Evolutionary conservation across 2,329 filamentous ascomycete species (phyloP), one percentile per base, ranked within the genome.

Genomic region (Alternaria brassicae): DNA sequence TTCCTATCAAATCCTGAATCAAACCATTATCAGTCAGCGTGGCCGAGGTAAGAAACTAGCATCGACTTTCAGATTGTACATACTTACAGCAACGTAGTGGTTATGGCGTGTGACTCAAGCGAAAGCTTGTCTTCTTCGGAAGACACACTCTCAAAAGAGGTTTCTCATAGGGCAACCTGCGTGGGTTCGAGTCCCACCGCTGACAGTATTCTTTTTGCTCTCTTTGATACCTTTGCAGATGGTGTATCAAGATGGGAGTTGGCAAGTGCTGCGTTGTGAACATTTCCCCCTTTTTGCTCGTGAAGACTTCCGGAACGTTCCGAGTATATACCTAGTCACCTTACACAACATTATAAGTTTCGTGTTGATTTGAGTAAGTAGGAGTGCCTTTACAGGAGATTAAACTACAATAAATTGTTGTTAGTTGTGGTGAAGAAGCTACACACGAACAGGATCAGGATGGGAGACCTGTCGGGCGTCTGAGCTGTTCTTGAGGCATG

Each of bases 91-190:
- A 3, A 7, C 13, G 9, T 37, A 52, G 49, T 53, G 53, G 53
- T 55, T 55, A 55, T 55, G 53, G 53, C 53, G 53, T 55, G 53
- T 55, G 53, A 55, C 53, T 55, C 53, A 55, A 55, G 53, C 42
- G 41, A 53, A 53, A 53, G 49, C 49, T 53, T 53, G 34, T 49
- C 37, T 39, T 49, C 28, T 23, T n/a, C n/a, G 21, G 30, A 37
- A 49, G 41, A 28, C 34, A 4, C 34, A 49, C 40, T 44, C 25
- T 42, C 19, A 39, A 52, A 52, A 30, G 50, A 40, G 50, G 37
- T 42, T 55, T 55, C 53, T 55, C 53, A 55, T 55, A 39, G 53
- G 53, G 53, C 53, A 55, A 55, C 53, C 53, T 39, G 53, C 53
- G 53, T 55, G 53, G 53, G 53, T 55, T 55, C 53, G 53, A 55